A percentile compares a stretch with the other conserved stretches of the same genome.
phyloP scores from a whole-genome alignment of 495 filamentous ascomycete genomes.

The Cryomyces minteri region DNA sequence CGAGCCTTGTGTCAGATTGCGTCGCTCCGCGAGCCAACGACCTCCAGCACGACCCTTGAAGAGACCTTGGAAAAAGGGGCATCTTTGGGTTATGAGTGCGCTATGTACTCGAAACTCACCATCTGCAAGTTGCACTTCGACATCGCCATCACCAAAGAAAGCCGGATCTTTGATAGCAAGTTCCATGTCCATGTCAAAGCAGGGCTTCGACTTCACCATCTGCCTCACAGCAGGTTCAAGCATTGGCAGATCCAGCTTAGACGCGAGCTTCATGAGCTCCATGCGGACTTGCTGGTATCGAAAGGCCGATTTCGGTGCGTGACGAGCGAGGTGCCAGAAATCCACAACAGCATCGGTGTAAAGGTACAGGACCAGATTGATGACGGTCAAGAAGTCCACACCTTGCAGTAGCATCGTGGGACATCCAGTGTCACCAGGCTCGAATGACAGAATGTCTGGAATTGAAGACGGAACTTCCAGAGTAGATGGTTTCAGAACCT shows the following conservation, averaged over 20 bases:
- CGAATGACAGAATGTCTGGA: slow-evolving; percentile 42
- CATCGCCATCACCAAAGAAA: slow-evolving; percentile 61
- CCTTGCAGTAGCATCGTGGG: slow-evolving; percentile 39
- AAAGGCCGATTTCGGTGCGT: slow-evolving; percentile 37
- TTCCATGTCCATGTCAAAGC: slow-evolving; percentile 48
- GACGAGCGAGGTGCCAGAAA: slow-evolving; percentile 59
- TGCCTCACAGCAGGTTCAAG: slow-evolving; percentile 60
- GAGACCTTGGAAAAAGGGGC: slow-evolving; percentile 80
- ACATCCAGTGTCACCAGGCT: slow-evolving; percentile 28
- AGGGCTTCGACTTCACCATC: slow-evolving; percentile 43
- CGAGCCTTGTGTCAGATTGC: slow-evolving; percentile 26
- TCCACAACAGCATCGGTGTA: slow-evolving; percentile 71
- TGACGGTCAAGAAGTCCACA: slow-evolving; percentile 52
- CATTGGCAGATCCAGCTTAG: slow-evolving; percentile 40
- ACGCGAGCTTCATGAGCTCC: slow-evolving; percentile 67
- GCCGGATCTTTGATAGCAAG: slow-evolving; percentile 41
- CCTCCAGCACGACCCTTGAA: slow-evolving; percentile 75
- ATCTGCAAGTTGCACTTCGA: slow-evolving; percentile 56
- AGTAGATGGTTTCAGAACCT: slow-evolving; percentile 35
- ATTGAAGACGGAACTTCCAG: slow-evolving; percentile 17
- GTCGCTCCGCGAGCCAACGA: slow-evolving; percentile 58
- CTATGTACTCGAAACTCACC: slow-evolving; percentile 53
- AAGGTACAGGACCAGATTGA: slow-evolving; percentile 62
- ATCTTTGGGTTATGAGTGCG: slow-evolving; percentile 59
- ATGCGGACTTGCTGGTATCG: slow-evolving; percentile 59